Conservation (phyloP, 495 filamentous ascomycete genomes). For the Sabuloglossum arenarium region DNA sequence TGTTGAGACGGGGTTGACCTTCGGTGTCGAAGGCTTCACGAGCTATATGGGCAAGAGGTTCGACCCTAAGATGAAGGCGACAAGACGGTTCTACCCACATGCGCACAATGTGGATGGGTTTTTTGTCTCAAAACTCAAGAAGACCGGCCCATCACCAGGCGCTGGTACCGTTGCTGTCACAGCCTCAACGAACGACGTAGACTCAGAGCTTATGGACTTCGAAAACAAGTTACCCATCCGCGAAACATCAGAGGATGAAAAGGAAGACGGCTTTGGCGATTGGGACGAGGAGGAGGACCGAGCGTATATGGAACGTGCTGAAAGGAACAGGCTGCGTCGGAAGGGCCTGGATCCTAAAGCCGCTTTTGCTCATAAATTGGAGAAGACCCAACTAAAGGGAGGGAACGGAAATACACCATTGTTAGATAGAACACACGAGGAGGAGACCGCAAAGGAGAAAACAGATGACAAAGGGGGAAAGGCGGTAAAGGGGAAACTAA, state of each 20-base stretch:
- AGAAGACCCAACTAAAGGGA: not conserved
- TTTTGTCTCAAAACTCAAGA: slow-evolving; percentile 95
- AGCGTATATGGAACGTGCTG: slow-evolving; percentile 35
- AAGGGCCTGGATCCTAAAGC: slow-evolving; percentile 47
- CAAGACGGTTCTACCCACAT: slow-evolving; percentile 82
- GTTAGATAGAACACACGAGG: not conserved
- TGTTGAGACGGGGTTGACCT: slow-evolving; percentile 81
- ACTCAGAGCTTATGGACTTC: slow-evolving; percentile 13
- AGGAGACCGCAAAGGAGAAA: not conserved
- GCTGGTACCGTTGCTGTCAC: slow-evolving; percentile 25
- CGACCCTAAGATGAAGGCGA: slow-evolving; percentile 62
- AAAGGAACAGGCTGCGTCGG: slow-evolving; percentile 33
- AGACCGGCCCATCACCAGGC: slow-evolving; percentile 52
- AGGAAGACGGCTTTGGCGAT: slow-evolving; percentile 33
- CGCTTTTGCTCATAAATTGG: slow-evolving; percentile 17
- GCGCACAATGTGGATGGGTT: slow-evolving; percentile 95
- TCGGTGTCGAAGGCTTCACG: slow-evolving; percentile 80
- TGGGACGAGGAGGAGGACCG: slow-evolving; percentile 42
- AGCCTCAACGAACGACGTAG: slow-evolving; percentile 10
- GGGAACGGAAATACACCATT: slow-evolving; percentile 1
- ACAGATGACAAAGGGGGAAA: not conserved
- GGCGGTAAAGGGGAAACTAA: not conserved
- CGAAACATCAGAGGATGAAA: slow-evolving; percentile 20
- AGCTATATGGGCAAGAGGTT: slow-evolving; percentile 78
- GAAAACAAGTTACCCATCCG: slow-evolving; percentile 29